A percentile compares a stretch with the other conserved stretches of the same genome.
phyloP scores from a whole-genome alignment of 306 rosid genomes.

The Medicago ruthenica region DNA sequence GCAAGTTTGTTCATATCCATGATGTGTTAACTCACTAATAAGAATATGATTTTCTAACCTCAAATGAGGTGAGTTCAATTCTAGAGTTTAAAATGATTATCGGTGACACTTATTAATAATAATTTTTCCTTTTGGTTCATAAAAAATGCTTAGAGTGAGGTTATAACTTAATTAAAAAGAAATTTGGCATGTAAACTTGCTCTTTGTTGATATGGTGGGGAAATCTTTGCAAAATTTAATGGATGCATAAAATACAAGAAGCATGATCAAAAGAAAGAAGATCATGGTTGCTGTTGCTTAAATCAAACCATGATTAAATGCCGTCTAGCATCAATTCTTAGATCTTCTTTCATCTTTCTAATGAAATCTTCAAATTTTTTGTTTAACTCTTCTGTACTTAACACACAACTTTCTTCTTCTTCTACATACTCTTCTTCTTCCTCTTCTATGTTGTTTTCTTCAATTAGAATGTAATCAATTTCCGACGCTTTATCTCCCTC shows the following conservation, averaged over 20 bases:
- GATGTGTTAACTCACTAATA: not conserved
- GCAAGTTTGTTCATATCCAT: too few species aligned
- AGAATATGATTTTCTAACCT: not conserved
- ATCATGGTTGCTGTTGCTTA: not conserved
- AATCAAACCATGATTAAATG: slow-evolving; percentile 60
- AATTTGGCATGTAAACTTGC: not conserved
- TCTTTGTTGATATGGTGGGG: not conserved
- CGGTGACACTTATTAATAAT: not conserved
- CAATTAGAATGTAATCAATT: slow-evolving; percentile 26
- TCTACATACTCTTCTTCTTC: slow-evolving; percentile 5
- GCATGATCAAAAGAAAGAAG: not conserved
- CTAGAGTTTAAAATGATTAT: too few species aligned
- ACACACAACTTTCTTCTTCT: not conserved
- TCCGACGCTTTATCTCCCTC: slow-evolving; percentile 1
- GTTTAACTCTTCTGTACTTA: slow-evolving; percentile 72
- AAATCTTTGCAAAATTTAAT: not conserved
- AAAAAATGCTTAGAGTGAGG: not conserved
- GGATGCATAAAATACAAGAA: not conserved
- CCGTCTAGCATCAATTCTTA: slow-evolving; percentile 69
- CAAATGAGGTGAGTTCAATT: not conserved
- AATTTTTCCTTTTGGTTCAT: not conserved
- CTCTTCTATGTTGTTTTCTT: slow-evolving; percentile 41
- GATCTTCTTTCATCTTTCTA: slow-evolving; percentile 73
- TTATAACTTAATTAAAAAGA: too few species aligned
- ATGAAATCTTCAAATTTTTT: slow-evolving; percentile 88